Base-by-base conservation (phyloP, 2,329 filamentous ascomycete species). In the Phialophora tarda region DNA sequence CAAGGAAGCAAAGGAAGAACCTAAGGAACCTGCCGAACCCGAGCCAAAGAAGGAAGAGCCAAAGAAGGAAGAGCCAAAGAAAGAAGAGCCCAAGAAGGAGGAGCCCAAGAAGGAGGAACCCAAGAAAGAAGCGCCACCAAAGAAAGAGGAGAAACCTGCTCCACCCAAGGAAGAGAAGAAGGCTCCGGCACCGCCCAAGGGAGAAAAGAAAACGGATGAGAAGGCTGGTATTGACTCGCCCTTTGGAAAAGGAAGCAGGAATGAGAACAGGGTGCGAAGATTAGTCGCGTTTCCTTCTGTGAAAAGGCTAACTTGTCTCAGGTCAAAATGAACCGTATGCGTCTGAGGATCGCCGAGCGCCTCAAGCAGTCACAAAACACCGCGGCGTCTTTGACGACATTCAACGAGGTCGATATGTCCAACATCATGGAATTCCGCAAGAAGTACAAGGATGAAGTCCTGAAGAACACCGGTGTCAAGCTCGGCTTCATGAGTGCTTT, bases 241-340 rank as follows among this genome's bases (percentile, higher is more conserved):
- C 38, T 81, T 89, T 63, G 92, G 92, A 65, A 71, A 69, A 38
- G 70, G 71, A 30, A 90, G 81, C 80, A 90, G 94, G 64, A 92
- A 95, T 73, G 94, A 99, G 83, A 90, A 92, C 71, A 88, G 93
- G 68, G 93, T 94, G 87, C 72, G 91, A 82, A 26, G 24, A 12
- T 12, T 67, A 71, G 41, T 70, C 72, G 6, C 51, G 6, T 14
- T 28, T 14, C 21, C 26, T 11, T 28, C 24, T 38, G 32, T 65
- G 73, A 59, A 50, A 60, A 23, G 68, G 51, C 62, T 70, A 41
- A 69, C 58, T 44, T 24, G n/a, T 60, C 70, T 63, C 74, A 95
- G 91, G 92, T 98, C 75, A 99, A 99, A 86, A 99, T 99, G 95
- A 98, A 98, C 85, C 92, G 95, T 71, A 99, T 99, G 95, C 93